Base-by-base conservation (phyloP, 805 yeast genomes). In the Priceomyces castillae region DNA sequence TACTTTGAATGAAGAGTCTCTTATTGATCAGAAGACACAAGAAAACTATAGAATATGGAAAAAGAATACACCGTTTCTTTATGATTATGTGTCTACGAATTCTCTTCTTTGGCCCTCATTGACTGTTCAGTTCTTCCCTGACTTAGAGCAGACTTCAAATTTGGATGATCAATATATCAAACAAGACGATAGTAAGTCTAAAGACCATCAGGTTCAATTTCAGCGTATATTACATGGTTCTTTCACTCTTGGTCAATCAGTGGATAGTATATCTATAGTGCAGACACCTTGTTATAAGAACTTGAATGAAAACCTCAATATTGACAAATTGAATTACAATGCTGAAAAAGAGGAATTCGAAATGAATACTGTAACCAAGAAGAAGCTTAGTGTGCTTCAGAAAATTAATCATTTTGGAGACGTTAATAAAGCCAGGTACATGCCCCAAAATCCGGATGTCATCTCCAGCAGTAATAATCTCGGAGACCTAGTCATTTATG, bases 401-500 rank as follows among this genome's bases (percentile, higher is more conserved):
- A 74, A 76, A 36, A 81, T 86, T n/a, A 71, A 77, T 26, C 89
- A 82, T 51, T 60, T 67, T 1, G 90, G 87, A 2, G 94, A 84
- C 49, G 82, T 90, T 43, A 87, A 88, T 57, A 76, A 78, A 47
- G 82, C 86, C 0, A 71, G 84, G 30, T 79, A 77, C 54, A 78
- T 86, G 81, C 95, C 96, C 0, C 92, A 85, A 51, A 90, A 90
- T 54, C 94, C 94, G 1, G 94, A 90, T 55, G 56, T 90, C 4
- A 72, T 90, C 4, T 88, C 90, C 1, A 77, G 89, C 15, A 78
- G 82, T 7, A 80, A 86, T 34, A 79, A 84, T 34, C 59, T 66
- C 25, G 97, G 97, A 1, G 68, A 75, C 11, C 69, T 84, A 10
- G 78, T 74, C 40, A 64, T 90, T 3, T 87, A 82, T 61, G 95